Conservation (phyloP, 2,329 filamentous ascomycete genomes). For the Periconia digitata region DNA sequence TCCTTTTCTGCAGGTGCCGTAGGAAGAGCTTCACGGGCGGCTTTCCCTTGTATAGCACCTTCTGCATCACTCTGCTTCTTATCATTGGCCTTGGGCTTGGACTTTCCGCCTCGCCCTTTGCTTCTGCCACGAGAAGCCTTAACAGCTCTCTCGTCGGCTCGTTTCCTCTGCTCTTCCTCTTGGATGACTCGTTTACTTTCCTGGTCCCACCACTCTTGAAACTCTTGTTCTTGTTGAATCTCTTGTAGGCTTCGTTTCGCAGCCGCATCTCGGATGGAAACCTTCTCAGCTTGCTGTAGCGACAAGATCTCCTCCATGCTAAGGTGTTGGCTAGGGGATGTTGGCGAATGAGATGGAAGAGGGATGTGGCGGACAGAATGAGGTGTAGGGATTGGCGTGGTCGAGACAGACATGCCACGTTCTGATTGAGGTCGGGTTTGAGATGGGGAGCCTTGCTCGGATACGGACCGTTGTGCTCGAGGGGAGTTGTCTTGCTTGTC, state of each 20-base stretch:
- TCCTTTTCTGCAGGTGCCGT: constrained; percentile 3
- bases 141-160: constrained; percentile 28
- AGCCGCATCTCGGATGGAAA: constrained; percentile 76
- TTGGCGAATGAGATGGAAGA: constrained; percentile 60
- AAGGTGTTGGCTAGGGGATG: constrained; percentile 66
- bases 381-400: constrained; percentile 39
- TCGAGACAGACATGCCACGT: constrained; percentile 38
- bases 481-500: constrained; percentile 17
- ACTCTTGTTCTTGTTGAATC: constrained; percentile 95
- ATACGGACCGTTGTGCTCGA: constrained; percentile 12
- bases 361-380: constrained; percentile 52
- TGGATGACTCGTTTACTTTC: constrained; percentile 74
- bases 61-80: constrained; percentile 25
- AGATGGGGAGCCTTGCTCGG: constrained; percentile 22
- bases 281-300: constrained; percentile 82
- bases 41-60: constrained; percentile 17
- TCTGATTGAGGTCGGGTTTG: constrained; percentile 26
- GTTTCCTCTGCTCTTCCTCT: constrained; percentile 52
- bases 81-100: constrained; percentile 24
- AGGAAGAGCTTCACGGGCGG: constrained; percentile 12
- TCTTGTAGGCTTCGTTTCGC: constrained; percentile 89
- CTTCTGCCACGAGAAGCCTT: constrained; percentile 29
- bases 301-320: constrained; percentile 87
- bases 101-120: constrained; percentile 27
- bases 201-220: constrained; percentile 94